Evolutionary conservation across 2,329 filamentous ascomycete species (phyloP).

Genomic region (Tricladium varicosporioides): DNA sequence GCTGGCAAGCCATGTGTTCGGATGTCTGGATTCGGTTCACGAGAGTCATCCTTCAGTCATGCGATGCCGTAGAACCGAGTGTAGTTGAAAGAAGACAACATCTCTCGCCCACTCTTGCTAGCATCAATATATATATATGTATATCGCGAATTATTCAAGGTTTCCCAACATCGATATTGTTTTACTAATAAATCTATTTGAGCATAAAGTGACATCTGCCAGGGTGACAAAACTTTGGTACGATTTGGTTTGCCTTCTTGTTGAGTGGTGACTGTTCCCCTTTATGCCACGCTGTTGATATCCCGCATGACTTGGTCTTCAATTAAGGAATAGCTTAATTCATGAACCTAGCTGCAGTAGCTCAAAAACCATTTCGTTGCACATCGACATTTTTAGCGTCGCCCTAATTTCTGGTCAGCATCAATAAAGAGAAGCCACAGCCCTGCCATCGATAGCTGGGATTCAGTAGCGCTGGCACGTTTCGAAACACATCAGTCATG

Average conservation of each 20-base stretch:
- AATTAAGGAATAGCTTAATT: slow-evolving; percentile 2
- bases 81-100: neutral
- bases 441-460: neutral
- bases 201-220: too few species aligned
- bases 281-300: neutral
- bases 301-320: neutral
- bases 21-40: slow-evolving; percentile 1
- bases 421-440: neutral
- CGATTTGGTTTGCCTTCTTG: neutral
- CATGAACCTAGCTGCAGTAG: slow-evolving; percentile 11
- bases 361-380: slow-evolving; percentile 7
- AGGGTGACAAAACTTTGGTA: too few species aligned
- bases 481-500: neutral
- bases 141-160: too few species aligned
- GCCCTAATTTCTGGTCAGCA: slow-evolving; percentile 7
- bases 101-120: neutral
- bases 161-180: too few species aligned
- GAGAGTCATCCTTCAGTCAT: neutral
- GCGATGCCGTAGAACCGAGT: neutral
- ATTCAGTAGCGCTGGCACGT: neutral
- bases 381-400: slow-evolving; percentile 14
- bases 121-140: too few species aligned
- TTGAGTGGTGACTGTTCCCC: neutral
- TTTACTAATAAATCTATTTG: too few species aligned
- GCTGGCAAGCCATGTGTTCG: slow-evolving; percentile 2